phyloP scores from a whole-genome alignment of 1,284 basidiomycete genomes.

The Ceratobasidium sp. region DNA sequence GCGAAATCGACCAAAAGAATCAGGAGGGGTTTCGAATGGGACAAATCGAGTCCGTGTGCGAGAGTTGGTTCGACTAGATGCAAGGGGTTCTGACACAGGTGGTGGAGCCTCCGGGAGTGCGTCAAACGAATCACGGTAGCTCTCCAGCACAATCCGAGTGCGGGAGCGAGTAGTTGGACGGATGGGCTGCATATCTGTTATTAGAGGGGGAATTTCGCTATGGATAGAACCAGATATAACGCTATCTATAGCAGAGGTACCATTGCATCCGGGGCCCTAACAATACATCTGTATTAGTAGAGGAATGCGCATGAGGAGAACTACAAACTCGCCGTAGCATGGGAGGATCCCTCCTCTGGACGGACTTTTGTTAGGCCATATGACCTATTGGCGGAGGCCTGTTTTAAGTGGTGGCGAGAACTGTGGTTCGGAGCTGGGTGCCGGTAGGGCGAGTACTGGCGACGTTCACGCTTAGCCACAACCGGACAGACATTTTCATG shows the following conservation, averaged over 20 bases:
- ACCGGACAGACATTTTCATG: constrained; percentile 4
- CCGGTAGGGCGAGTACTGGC: not conserved
- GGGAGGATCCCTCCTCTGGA: too few species aligned
- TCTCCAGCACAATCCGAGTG: not conserved
- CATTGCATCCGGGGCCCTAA: too few species aligned
- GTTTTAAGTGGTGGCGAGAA: not conserved
- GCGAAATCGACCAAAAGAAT: constrained; percentile 22
- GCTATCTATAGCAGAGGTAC: not conserved
- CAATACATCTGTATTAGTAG: too few species aligned
- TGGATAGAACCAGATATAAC: not conserved
- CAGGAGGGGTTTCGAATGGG: constrained; percentile 12
- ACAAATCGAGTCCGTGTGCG: not conserved
- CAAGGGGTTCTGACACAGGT: not conserved
- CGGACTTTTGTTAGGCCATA: too few species aligned
- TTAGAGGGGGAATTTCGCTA: not conserved
- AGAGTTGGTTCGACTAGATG: not conserved
- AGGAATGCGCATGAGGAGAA: too few species aligned
- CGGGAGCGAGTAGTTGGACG: not conserved
- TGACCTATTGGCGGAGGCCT: not conserved
- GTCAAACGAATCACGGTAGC: not conserved
- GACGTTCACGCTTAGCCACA: not conserved
- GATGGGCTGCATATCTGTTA: too few species aligned
- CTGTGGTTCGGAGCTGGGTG: too few species aligned
- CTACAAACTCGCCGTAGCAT: too few species aligned
- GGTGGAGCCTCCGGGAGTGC: not conserved